Base-by-base conservation (phyloP, 306 rosid species). In the Quercus berberidifolia region DNA sequence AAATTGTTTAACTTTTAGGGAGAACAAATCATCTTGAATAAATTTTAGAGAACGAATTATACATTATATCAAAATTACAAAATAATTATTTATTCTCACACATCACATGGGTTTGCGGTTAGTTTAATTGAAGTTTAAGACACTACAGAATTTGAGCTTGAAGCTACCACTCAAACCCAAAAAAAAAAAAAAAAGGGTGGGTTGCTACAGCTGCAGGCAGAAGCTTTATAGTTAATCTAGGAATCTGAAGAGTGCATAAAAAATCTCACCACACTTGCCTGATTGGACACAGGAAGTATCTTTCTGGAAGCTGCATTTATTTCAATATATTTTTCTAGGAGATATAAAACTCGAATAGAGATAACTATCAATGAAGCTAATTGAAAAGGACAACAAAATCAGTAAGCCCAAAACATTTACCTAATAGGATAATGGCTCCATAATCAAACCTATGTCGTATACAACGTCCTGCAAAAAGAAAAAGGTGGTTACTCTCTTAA, bases 341-440 rank as follows among this genome's bases (percentile, higher is more conserved):
- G 17, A 6, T 1, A 69, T 12, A 59, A 41, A 38, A 49, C n/a
- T 8, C 10, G 30, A 23, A 2, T 49, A 4, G 43, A 18, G 31
- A 63, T 8, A 31, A 65, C 54, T 72, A 31, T 26, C 4, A 13
- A 28, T 26, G 57, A 38, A 35, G 59, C 26, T 41, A 55, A 60
- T 46, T 17, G 14, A 73, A 49, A 62, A 21, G 21, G 9, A 28
- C 64, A 69, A 58, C 55, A 38, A 12, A 43, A 73, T 35, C 51
- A 18, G 72, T 67, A 74, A 70, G 76, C 80, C 33, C 64, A 65
- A 75, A 78, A 82, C 26, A 60, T 55, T 84, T 90, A 94, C 99
- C 99, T 84, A 94, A 80, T 56, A 94, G 74, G 75, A 94, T 88
- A 81, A 94, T 85, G 69, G 97, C 99, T 87, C 99, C 99, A 82